A percentile compares a stretch with the other conserved stretches of the same genome.
phyloP scores from a whole-genome alignment of 1,284 basidiomycete genomes.

The Acaromyces ingoldii region DNA sequence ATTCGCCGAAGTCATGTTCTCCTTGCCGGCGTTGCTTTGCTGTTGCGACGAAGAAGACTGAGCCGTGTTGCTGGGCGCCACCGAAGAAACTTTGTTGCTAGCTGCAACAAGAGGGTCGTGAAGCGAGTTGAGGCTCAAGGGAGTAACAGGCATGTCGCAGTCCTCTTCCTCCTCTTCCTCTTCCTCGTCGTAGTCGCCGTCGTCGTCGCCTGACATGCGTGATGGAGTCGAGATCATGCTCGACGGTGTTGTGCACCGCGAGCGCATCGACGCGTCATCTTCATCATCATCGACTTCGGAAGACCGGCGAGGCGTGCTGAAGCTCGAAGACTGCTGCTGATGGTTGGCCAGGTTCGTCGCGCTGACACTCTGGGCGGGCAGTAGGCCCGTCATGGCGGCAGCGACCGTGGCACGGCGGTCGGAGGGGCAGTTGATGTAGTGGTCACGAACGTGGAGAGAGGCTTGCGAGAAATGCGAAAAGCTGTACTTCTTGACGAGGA shows the following conservation, averaged over 20 bases:
- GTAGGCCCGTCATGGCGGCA: slow-evolving; percentile 10
- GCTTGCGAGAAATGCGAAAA: slow-evolving; percentile 90
- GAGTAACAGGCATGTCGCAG: slow-evolving; percentile 48
- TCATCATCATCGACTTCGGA: slow-evolving; percentile 1
- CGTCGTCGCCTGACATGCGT: slow-evolving; percentile 14
- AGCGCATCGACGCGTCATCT: slow-evolving; percentile 25
- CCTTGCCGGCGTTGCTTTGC: too few species aligned
- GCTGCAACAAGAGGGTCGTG: slow-evolving; percentile 37
- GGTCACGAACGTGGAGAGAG: slow-evolving; percentile 83
- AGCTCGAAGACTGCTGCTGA: slow-evolving; percentile 1
- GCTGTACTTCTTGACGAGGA: slow-evolving; percentile 94
- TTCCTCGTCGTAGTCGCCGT: slow-evolving; percentile 19
- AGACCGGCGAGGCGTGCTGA: slow-evolving; percentile 1
- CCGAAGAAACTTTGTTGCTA: too few species aligned
- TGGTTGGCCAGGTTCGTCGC: slow-evolving; percentile 5
- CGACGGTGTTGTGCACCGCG: slow-evolving; percentile 36
- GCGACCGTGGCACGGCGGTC: neutral
- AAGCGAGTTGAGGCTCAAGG: slow-evolving; percentile 44
- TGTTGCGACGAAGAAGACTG: too few species aligned
- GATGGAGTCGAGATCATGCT: slow-evolving; percentile 47
- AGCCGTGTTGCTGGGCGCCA: too few species aligned
- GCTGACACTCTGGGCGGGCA: slow-evolving; percentile 23
- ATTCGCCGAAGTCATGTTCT: too few species aligned
- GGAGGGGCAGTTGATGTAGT: slow-evolving; percentile 57
- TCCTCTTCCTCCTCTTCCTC: slow-evolving; percentile 48